Evolutionary conservation across 768 basidiomycete genomes (phyloP), one percentile per base, ranked within the genome.

Genomic region (Lactifluus subvellereus): DNA sequence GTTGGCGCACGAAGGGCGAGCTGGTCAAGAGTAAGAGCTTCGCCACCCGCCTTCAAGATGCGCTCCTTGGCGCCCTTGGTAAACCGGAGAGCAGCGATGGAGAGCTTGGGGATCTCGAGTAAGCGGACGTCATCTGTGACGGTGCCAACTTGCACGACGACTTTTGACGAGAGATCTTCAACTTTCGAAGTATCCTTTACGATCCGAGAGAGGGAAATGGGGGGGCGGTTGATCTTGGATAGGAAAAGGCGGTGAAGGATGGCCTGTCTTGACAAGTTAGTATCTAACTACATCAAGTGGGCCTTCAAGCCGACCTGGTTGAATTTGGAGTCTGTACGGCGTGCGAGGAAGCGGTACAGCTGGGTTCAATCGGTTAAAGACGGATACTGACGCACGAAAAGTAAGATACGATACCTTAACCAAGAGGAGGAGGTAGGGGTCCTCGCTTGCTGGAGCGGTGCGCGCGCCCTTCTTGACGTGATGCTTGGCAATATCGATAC

Each of bases 301-400:
- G 60, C 64, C 37, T 66, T 47, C 52, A 56, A 52, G 53, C 48
- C 40, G 66, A 89, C 90, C 85, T 94, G 90, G 90, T 99, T 99
- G 82, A 99, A 99, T 67, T 79, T 78, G 59, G 94, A 85, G 74
- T 98, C 92, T 62, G 97, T 98, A 72, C 97, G 89, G 72, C 97
- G 89, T 68, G 97, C 95, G 67, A 99, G 80, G 86, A 99, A 99
- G 71, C 97, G 93, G 82, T 99, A 99, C 68, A 98, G 86, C 96
- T 99, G 71, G 7, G 63, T 14, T 14, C 32, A 14, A 14, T 72
- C 42, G 68, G 57, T 60, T 57, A 60, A 33, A 20, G 20, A 20
- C 6, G 48, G 60, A 62, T 22, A 14, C 35, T 42, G 54, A 62
- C 60, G 54, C 71, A 49, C 32, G 27, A 27, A 40, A 32, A 27